Evolutionary conservation across 2,329 filamentous ascomycete species (phyloP).

Genomic region (Teratosphaeriaceae sp.): DNA sequence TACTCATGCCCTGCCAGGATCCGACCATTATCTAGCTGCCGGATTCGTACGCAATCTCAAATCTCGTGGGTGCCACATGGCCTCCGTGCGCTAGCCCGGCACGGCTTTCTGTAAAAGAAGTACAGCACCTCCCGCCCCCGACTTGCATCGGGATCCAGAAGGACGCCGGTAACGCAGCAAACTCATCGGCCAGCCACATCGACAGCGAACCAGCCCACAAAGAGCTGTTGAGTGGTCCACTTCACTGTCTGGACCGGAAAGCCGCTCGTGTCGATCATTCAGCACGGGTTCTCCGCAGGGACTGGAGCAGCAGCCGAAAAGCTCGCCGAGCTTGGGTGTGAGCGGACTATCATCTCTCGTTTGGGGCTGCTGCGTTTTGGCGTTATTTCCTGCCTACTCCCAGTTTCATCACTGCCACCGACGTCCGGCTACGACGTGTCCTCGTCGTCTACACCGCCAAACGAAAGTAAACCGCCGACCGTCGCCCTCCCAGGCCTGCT

Average conservation of each 20-base stretch:
- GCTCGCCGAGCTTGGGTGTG: background rate
- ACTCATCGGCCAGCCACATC: background rate
- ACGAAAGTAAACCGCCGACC: too few relatives aligned
- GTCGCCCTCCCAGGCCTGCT: too few relatives aligned
- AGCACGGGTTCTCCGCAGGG: background rate
- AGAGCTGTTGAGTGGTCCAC: background rate
- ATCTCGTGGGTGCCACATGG: too few relatives aligned
- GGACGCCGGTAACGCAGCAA: background rate
- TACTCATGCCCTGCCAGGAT: too few relatives aligned
- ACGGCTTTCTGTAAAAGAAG: background rate
- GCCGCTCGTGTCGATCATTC: background rate
- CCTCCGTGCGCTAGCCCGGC: too few relatives aligned
- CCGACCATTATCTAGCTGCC: too few relatives aligned
- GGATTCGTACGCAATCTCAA: too few relatives aligned
- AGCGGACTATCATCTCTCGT: background rate
- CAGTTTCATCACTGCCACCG: background rate
- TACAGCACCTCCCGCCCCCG: background rate
- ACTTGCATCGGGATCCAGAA: background rate
- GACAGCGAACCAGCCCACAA: background rate
- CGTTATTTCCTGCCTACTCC: constrained; percentile 1
- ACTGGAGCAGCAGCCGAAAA: background rate
- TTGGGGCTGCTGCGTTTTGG: background rate
- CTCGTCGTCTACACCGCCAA: background rate
- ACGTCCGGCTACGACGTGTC: background rate
- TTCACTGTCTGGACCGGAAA: background rate